Percentiles rank a stretch among this genome's conserved stretches.
phyloP scores from a whole-genome alignment of 2,329 filamentous ascomycete species.

The Thielaviopsis euricoi region DNA sequence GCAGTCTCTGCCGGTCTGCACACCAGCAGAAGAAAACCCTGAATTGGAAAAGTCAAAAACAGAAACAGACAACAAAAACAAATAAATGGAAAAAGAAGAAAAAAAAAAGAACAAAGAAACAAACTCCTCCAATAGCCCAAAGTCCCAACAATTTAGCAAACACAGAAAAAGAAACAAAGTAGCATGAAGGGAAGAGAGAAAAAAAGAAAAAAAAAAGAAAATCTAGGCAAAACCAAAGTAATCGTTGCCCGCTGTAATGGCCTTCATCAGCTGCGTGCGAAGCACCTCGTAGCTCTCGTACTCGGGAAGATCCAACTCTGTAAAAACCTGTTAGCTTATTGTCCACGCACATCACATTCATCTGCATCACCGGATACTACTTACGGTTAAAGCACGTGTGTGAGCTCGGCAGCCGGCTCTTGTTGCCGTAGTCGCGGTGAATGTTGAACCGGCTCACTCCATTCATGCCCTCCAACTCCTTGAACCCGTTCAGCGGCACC shows the following conservation, averaged over 20 bases:
- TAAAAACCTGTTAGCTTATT: constrained; percentile 1
- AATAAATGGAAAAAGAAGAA: neutral
- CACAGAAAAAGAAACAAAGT: neutral
- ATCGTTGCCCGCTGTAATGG: constrained; percentile 94
- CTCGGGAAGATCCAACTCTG: constrained; percentile 94
- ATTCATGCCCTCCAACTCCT: constrained; percentile 98
- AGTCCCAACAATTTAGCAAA: neutral
- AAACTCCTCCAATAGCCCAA: neutral
- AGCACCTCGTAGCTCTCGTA: constrained; percentile 92
- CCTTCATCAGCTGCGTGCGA: constrained; percentile 75
- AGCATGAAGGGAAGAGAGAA: neutral
- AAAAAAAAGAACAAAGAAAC: neutral
- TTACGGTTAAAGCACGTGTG: constrained; percentile 99
- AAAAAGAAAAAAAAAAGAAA: neutral
- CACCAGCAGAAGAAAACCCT: neutral
- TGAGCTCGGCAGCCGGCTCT: constrained; percentile 85
- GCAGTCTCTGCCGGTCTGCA: neutral
- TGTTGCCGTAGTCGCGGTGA: constrained; percentile 92
- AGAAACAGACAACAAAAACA: neutral
- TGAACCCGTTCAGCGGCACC: constrained; percentile 95
- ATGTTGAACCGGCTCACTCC: constrained; percentile 97
- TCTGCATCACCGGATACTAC: constrained; percentile 25
- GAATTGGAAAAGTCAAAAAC: neutral
- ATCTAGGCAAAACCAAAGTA: constrained; percentile 89
- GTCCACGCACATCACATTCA: too few species aligned